phyloP scores from a whole-genome alignment of 805 yeast species.

The Huiozyma naganishii region DNA sequence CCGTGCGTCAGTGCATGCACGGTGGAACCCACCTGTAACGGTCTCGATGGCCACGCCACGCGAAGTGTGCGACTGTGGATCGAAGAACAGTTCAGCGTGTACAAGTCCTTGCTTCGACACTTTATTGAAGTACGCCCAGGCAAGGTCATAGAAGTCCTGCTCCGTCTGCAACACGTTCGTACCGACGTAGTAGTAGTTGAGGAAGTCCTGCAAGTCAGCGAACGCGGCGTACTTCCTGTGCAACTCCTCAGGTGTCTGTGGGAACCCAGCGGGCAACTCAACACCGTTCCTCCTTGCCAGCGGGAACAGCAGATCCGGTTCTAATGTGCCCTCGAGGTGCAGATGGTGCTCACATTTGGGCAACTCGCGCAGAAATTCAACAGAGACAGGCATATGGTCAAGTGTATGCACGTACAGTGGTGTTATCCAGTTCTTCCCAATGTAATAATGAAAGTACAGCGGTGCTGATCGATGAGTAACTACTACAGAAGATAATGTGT shows the following conservation, averaged over 20 bases:
- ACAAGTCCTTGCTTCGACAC: conserved; percentile 48
- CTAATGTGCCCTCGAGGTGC: conserved; percentile 74
- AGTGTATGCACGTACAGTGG: no score
- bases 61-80: conserved; percentile 74
- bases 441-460: no score
- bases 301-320: conserved; percentile 61
- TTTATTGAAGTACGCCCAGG: conserved; percentile 59
- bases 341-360: conserved; percentile 87
- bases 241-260: conserved; percentile 46
- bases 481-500: no score
- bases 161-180: conserved; percentile 62
- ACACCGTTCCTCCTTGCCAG: conserved; percentile 58
- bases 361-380: conserved; percentile 47
- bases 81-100: conserved; percentile 73
- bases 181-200: conserved; percentile 71
- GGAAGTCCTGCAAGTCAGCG: conserved; percentile 63
- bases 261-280: conserved; percentile 50
- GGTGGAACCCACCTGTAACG: conserved; percentile 55
- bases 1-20: conserved; percentile 57
- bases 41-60: conserved; percentile 50
- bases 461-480: no score
- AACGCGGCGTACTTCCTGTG: conserved; percentile 50
- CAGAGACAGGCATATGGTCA: conserved; percentile 8
- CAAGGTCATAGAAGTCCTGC: conserved; percentile 65
- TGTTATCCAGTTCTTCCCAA: no score